phyloP scores from a whole-genome alignment of 2,329 filamentous ascomycete genomes.

The Chaetothyriales sp. region DNA sequence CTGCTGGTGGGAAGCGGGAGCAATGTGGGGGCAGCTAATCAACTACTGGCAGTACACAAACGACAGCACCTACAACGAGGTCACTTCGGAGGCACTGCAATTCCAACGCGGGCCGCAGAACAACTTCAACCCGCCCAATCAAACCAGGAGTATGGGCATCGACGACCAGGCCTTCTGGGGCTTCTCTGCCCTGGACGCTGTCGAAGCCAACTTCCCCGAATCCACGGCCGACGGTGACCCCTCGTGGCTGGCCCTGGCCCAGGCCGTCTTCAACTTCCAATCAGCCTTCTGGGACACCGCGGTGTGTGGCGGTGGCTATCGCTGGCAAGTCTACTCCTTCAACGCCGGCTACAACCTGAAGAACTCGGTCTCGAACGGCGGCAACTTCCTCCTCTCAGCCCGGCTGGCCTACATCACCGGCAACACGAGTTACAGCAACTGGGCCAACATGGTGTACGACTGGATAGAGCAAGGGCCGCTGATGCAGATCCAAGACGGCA shows the following conservation, averaged over 20 bases:
- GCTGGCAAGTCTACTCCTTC: constrained; percentile 72
- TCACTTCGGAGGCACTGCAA: constrained; percentile 23
- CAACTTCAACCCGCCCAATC: constrained; percentile 29
- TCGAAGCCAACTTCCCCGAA: constrained; percentile 33
- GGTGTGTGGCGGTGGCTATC: constrained; percentile 57
- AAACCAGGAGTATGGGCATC: constrained; percentile 33
- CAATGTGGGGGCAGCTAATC: constrained; percentile 28
- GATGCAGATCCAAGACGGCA: constrained; percentile 30
- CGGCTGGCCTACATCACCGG: constrained; percentile 63
- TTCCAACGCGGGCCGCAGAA: constrained; percentile 25
- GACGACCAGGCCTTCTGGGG: constrained; percentile 46
- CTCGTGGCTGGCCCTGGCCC: constrained; percentile 61
- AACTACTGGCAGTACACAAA: constrained; percentile 31
- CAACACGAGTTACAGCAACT: constrained; percentile 63
- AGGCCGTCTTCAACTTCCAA: constrained; percentile 68
- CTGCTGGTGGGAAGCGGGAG: constrained; percentile 32
- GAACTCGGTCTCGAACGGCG: constrained; percentile 44
- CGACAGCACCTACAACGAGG: constrained; percentile 26
- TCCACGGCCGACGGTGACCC: constrained; percentile 31
- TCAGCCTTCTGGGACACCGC: constrained; percentile 52
- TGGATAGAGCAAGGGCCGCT: constrained; percentile 31
- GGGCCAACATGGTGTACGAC: constrained; percentile 49
- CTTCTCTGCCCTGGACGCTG: constrained; percentile 41
- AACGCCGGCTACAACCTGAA: constrained; percentile 52
- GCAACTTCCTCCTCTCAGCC: constrained; percentile 43